Percentiles rank a stretch among this genome's conserved stretches.
phyloP scores from a whole-genome alignment of 441 rosid species.

The Arabidopsis lyrata region DNA sequence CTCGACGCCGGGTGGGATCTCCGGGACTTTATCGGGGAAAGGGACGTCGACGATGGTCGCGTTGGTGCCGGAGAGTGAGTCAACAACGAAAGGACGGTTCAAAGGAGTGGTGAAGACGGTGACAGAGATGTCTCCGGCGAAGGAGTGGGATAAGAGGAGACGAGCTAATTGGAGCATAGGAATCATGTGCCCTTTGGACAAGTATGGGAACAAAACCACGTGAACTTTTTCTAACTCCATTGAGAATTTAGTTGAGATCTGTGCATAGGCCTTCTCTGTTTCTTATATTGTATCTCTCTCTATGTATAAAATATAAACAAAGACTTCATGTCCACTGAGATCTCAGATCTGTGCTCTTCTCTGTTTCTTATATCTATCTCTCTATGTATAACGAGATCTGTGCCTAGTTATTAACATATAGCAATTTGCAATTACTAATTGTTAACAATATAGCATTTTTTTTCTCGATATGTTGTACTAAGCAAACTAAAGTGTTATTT shows the following conservation, averaged over 20 bases:
- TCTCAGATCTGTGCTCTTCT: constrained; percentile 6
- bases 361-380: background rate
- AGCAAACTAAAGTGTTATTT: too few species aligned
- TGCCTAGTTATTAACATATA: background rate
- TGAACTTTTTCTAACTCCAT: constrained; percentile 20
- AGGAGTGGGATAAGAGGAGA: constrained; percentile 13
- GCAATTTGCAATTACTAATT: background rate
- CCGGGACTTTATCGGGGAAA: background rate
- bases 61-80: constrained; percentile 19
- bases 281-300: background rate
- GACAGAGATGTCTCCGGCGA: constrained; percentile 6
- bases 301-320: constrained; percentile 13
- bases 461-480: too few species aligned
- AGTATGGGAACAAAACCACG: constrained; percentile 22
- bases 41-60: constrained; percentile 10
- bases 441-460: too few species aligned
- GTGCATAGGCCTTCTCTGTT: background rate
- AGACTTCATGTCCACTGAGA: background rate
- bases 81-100: constrained; percentile 8
- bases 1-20: background rate
- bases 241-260: background rate
- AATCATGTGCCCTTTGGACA: constrained; percentile 22
- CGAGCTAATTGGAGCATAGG: constrained; percentile 23
- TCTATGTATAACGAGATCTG: constrained; percentile 8
- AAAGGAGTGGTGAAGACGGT: constrained; percentile 24